Conservation (phyloP, 805 yeast genomes). For the Metschnikowia vanudenii region DNA sequence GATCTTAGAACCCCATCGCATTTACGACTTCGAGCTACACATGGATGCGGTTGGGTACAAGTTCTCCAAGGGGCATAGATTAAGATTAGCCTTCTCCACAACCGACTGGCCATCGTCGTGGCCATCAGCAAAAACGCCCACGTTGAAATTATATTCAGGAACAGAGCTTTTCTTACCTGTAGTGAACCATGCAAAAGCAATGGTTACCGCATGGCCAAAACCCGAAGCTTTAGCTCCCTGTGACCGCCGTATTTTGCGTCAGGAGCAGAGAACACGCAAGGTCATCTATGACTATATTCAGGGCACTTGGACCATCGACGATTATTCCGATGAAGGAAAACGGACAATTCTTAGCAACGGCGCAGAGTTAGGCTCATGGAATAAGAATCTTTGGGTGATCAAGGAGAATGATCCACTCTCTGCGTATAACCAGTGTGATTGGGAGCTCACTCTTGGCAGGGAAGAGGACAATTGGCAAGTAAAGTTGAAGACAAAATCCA, state of each 20-base stretch:
- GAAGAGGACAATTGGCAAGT: conserved; percentile 7
- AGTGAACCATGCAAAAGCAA: background rate
- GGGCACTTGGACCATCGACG: conserved; percentile 8
- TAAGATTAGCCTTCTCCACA: conserved; percentile 42
- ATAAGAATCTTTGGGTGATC: conserved; percentile 6
- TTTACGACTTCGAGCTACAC: conserved; percentile 33
- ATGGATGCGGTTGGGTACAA: conserved; percentile 43
- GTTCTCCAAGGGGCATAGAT: conserved; percentile 34
- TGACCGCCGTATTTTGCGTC: conserved; percentile 2
- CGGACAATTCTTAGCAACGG: too few species aligned
- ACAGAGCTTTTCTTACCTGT: background rate
- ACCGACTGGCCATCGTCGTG: conserved; percentile 50
- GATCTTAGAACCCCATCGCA: conserved; percentile 27
- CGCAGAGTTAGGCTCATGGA: conserved; percentile 11
- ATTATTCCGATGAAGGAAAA: conserved; percentile 9
- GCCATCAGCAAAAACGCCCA: conserved; percentile 38
- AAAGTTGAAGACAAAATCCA: background rate
- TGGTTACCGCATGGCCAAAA: conserved; percentile 1
- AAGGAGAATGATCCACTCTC: conserved; percentile 4
- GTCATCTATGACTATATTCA: conserved; percentile 4
- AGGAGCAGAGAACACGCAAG: conserved; percentile 1
- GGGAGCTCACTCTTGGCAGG: conserved; percentile 7
- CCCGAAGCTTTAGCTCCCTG: conserved; percentile 6
- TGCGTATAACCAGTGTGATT: too few species aligned
- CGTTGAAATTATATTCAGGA: conserved; percentile 5